These are phyloP conservation scores for Cylindricascospora bacillispora DNA, from an alignment of 1,139 yeast genomes.

Conservation along the genomic window DNA sequence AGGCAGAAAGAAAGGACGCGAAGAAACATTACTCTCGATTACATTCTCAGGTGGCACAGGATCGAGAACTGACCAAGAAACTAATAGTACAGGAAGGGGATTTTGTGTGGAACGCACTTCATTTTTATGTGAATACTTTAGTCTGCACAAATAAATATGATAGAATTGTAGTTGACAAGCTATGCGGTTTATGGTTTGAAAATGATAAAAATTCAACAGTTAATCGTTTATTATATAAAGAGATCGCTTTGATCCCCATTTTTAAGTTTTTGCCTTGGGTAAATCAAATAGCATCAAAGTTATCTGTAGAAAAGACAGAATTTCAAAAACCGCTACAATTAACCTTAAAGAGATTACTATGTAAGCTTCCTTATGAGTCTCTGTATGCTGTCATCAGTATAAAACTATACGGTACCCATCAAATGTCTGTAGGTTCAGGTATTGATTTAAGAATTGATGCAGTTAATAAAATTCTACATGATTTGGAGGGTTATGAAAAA, in stretches of 20 bases:
- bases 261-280: constrained; percentile 66
- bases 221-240: constrained; percentile 27
- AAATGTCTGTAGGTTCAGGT: constrained; percentile 23
- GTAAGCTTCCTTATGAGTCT: constrained; percentile 65
- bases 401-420: constrained; percentile 30
- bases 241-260: constrained; percentile 37
- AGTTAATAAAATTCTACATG: constrained; percentile 36
- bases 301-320: constrained; percentile 34
- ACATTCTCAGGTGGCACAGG: constrained; percentile 37
- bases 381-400: constrained; percentile 56
- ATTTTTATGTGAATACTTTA: constrained; percentile 46
- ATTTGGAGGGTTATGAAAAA: constrained; percentile 16
- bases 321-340: constrained; percentile 47
- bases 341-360: constrained; percentile 40
- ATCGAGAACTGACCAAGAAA: constrained; percentile 33
- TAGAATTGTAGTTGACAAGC: constrained; percentile 56
- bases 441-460: constrained; percentile 39
- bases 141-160: constrained; percentile 34
- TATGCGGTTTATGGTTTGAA: constrained; percentile 81
- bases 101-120: constrained; percentile 45
- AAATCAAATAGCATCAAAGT: constrained; percentile 68
- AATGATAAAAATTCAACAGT: constrained; percentile 34
- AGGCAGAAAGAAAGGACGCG: constrained; percentile 38
- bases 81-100: constrained; percentile 29
- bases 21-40: constrained; percentile 39